These are phyloP conservation scores for Penicillium macrosclerotiorum DNA, from an alignment of 495 filamentous ascomycete species.

Conservation along the genomic window DNA sequence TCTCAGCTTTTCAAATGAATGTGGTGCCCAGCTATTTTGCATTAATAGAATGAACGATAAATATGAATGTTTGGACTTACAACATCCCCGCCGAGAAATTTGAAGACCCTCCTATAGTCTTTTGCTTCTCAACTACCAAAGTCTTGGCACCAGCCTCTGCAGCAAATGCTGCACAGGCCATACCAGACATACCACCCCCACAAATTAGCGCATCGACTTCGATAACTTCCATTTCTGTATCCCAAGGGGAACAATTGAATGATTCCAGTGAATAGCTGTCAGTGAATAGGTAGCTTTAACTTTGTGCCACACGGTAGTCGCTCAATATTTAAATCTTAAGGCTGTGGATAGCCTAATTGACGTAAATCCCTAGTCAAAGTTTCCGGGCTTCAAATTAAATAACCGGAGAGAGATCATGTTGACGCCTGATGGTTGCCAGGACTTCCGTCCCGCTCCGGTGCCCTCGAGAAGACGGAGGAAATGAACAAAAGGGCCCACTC, in stretches of 20 bases:
- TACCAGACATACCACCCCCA: conserved; percentile 31
- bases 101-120: conserved; percentile 20
- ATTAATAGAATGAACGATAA: conserved; percentile 3
- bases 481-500: too few relatives aligned
- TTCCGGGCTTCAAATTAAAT: conserved; percentile 14
- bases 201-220: conserved; percentile 25
- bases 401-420: too few relatives aligned
- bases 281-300: background rate
- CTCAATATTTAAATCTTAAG: too few relatives aligned
- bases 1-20: conserved; percentile 20
- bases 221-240: conserved; percentile 18
- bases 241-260: background rate
- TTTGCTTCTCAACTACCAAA: conserved; percentile 26
- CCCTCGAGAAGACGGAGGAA: too few relatives aligned
- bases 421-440: too few relatives aligned
- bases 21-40: conserved; percentile 26
- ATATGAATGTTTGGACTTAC: too few relatives aligned
- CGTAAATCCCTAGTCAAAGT: background rate
- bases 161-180: conserved; percentile 28
- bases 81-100: conserved; percentile 29
- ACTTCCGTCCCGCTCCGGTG: too few relatives aligned
- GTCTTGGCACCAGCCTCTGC: conserved; percentile 21
- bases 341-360: too few relatives aligned
- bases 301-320: too few relatives aligned
- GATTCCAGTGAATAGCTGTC: background rate